Percentiles rank a stretch among this genome's conserved stretches.
phyloP scores from a whole-genome alignment of 2,329 filamentous ascomycete genomes.

The Ophiostoma novo-ulmi region DNA sequence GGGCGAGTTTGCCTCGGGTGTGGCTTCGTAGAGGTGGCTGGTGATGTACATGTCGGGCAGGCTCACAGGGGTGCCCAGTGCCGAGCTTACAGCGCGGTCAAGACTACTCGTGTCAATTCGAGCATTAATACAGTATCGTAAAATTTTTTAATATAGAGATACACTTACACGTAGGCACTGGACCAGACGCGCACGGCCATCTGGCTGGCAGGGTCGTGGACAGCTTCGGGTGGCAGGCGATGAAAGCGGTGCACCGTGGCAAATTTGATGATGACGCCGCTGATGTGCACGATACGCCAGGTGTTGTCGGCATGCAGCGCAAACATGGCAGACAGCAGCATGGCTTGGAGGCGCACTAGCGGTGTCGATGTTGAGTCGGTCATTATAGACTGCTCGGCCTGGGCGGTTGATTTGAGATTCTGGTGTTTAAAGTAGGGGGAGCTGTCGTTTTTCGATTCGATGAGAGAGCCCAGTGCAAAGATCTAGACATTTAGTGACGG shows the following conservation, averaged over 20 bases:
- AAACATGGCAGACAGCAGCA: constrained; percentile 25
- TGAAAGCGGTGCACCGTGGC: constrained; percentile 22
- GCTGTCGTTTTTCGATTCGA: constrained; percentile 21
- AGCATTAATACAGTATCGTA: not conserved
- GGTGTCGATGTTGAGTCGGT: constrained; percentile 19
- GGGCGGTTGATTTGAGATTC: constrained; percentile 22
- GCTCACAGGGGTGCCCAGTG: constrained; percentile 21
- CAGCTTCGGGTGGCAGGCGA: not conserved
- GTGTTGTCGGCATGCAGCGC: constrained; percentile 24
- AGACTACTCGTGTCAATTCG: not conserved
- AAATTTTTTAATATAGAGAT: not conserved
- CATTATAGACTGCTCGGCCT: constrained; percentile 24
- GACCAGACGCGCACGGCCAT: constrained; percentile 23
- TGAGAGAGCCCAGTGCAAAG: constrained; percentile 21
- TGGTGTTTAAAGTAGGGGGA: constrained; percentile 21
- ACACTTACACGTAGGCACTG: constrained; percentile 20
- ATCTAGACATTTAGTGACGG: constrained; percentile 7
- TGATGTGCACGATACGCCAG: constrained; percentile 23
- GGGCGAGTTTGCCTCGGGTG: constrained; percentile 8
- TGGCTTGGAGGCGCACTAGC: constrained; percentile 22
- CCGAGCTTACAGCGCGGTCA: constrained; percentile 17
- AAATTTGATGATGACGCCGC: constrained; percentile 22
- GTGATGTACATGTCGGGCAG: constrained; percentile 23
- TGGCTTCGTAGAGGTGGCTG: constrained; percentile 18
- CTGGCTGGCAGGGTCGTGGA: not conserved